These are phyloP conservation scores for Danielia reshetovae DNA, from an alignment of 805 yeast genomes.

Conservation along the genomic window DNA sequence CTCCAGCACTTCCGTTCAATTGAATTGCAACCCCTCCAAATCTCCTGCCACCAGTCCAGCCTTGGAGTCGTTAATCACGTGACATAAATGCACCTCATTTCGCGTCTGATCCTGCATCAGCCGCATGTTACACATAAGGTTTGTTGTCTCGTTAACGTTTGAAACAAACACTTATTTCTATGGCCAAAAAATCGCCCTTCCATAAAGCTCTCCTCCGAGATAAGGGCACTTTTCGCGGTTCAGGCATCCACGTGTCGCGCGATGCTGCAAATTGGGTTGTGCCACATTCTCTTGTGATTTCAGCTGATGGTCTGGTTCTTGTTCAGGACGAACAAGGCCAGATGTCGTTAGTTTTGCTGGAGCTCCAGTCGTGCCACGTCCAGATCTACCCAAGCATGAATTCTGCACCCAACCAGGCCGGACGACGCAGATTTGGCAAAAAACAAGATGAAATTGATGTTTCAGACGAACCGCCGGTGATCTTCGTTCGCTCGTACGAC, in stretches of 20 bases:
- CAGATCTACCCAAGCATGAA: constrained; percentile 29
- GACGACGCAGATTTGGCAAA: constrained; percentile 7
- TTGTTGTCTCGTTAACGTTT: no score
- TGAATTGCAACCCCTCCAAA: no score
- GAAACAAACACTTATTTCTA: no score
- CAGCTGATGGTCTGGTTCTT: constrained; percentile 31
- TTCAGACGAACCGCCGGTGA: constrained; percentile 31
- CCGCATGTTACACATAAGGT: no score
- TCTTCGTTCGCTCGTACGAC: constrained; percentile 39
- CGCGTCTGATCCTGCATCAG: no score
- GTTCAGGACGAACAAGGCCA: constrained; percentile 29
- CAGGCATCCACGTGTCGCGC: constrained; percentile 31
- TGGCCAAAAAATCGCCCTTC: no score
- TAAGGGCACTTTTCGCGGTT: constrained; percentile 32
- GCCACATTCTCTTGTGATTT: constrained; percentile 25
- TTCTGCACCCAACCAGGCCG: background rate
- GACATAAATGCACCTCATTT: no score
- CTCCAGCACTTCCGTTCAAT: no score
- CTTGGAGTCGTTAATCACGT: no score
- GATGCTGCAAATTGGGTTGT: constrained; percentile 37
- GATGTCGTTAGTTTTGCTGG: constrained; percentile 28
- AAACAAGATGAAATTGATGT: constrained; percentile 5
- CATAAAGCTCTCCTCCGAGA: constrained; percentile 30
- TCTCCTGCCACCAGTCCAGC: no score
- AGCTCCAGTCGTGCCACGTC: constrained; percentile 38